A percentile compares a stretch with the other conserved stretches of the same genome.
Conservation (phyloP, 306 rosid genomes). For the Ceratonia siliqua region DNA sequence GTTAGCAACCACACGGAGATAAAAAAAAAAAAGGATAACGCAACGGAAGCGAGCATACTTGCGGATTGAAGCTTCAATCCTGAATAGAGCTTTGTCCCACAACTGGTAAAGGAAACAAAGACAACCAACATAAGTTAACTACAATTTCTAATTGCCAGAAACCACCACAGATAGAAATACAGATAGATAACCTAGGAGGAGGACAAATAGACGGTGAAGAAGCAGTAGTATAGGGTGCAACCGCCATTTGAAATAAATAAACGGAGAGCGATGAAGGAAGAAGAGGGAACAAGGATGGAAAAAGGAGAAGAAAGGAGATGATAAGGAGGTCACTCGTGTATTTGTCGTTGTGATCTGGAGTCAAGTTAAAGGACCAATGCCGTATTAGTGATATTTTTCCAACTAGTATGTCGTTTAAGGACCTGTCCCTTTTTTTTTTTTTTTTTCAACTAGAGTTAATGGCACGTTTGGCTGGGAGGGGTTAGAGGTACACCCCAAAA, state of each 20-base stretch:
- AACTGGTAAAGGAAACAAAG: constrained; percentile 43
- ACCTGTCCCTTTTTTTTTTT: too few relatives aligned
- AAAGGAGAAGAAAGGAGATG: neutral
- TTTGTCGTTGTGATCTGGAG: neutral
- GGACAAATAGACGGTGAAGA: constrained; percentile 46
- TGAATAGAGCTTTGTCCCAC: constrained; percentile 62
- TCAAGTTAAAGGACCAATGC: neutral
- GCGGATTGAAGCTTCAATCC: constrained; percentile 79
- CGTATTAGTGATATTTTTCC: neutral
- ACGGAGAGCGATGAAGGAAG: constrained; percentile 8
- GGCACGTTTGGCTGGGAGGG: too few relatives aligned
- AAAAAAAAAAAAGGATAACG: neutral
- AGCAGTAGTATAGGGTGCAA: constrained; percentile 51
- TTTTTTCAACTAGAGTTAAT: too few relatives aligned
- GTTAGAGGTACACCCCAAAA: too few relatives aligned
- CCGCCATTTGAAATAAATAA: constrained; percentile 48
- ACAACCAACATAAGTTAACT: neutral
- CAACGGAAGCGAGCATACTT: constrained; percentile 35
- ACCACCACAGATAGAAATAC: neutral
- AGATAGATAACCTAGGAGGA: constrained; percentile 57
- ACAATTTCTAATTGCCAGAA: neutral
- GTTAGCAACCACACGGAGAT: neutral
- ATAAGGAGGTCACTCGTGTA: neutral
- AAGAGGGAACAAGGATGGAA: neutral
- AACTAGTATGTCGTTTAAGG: neutral